Percentiles rank a stretch among this genome's conserved stretches.
phyloP scores from a whole-genome alignment of 106 monocot species.

The Dendrobium huoshanense region DNA sequence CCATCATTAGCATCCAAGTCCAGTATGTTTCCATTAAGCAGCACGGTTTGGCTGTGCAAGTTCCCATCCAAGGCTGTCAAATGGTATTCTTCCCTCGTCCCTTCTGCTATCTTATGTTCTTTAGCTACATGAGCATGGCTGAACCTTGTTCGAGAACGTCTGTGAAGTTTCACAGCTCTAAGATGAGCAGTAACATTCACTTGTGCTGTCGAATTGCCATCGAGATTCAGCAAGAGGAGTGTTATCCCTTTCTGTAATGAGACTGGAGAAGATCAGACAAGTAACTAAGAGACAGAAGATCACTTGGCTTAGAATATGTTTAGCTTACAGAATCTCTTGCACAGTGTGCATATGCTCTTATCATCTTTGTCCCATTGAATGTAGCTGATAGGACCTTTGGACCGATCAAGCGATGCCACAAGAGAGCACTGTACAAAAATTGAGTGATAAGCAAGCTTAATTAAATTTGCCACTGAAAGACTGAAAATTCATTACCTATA shows the following conservation, averaged over 20 bases:
- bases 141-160: constrained; percentile 10
- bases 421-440: constrained; percentile 58
- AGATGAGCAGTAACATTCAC: constrained; percentile 21
- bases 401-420: constrained; percentile 95
- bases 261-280: neutral
- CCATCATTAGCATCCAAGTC: constrained; percentile 32
- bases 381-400: constrained; percentile 43
- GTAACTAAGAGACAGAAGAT: neutral
- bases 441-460: neutral
- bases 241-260: constrained; percentile 73
- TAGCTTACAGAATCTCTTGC: constrained; percentile 66
- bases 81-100: constrained; percentile 85
- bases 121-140: constrained; percentile 9
- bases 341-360: constrained; percentile 76
- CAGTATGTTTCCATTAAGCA: constrained; percentile 66
- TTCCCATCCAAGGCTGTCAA: constrained; percentile 63
- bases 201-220: constrained; percentile 48
- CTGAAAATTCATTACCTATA: constrained; percentile 40
- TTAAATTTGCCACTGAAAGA: neutral
- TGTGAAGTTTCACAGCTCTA: constrained; percentile 2
- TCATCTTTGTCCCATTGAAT: constrained; percentile 57
- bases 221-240: constrained; percentile 77
- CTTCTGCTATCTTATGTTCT: neutral
- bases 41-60: constrained; percentile 79
- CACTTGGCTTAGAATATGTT: neutral